A percentile compares a stretch with the other conserved stretches of the same genome.
Conservation (phyloP, 441 rosid species). For the Populus hybrid region DNA sequence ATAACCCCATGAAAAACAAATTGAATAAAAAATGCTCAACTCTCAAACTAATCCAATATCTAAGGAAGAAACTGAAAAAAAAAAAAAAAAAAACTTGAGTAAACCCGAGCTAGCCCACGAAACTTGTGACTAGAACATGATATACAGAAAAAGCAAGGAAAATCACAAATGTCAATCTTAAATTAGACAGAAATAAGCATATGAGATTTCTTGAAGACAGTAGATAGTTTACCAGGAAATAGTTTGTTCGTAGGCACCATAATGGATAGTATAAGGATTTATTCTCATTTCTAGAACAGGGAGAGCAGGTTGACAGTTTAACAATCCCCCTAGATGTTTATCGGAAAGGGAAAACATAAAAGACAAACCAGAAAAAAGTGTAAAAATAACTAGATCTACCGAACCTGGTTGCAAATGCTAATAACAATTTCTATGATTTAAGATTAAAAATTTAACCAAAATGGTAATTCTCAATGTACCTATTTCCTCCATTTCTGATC, state of each 20-base stretch:
- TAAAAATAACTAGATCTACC: slow-evolving; percentile 15
- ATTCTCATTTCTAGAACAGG: neutral
- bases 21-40: too few relatives aligned
- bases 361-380: neutral
- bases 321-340: neutral
- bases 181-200: neutral
- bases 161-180: too few relatives aligned
- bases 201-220: neutral
- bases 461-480: neutral
- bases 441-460: slow-evolving; percentile 30
- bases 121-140: too few relatives aligned
- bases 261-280: slow-evolving; percentile 2
- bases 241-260: neutral
- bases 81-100: too few relatives aligned
- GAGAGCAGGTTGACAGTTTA: neutral
- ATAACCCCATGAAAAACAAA: fast-evolving
- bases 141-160: too few relatives aligned
- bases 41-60: too few relatives aligned
- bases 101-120: too few relatives aligned
- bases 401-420: slow-evolving; percentile 15
- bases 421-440: slow-evolving; percentile 22
- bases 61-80: too few relatives aligned
- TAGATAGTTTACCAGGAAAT: neutral
- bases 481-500: slow-evolving; percentile 9
- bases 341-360: neutral